Conservation (phyloP, 495 filamentous ascomycete species). For the Bacidia rubella region DNA sequence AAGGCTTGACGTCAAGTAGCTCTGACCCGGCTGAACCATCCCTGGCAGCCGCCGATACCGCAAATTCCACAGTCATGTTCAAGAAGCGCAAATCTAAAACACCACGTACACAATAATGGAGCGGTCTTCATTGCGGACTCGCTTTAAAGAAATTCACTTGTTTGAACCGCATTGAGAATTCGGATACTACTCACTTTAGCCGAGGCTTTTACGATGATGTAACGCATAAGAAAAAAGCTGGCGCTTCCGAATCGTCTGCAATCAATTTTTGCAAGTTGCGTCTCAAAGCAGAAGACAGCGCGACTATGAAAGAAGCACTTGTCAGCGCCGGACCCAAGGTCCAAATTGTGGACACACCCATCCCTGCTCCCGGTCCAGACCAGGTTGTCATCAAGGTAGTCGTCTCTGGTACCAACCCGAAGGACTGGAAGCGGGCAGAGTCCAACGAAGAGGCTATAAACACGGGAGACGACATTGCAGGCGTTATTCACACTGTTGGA, state of each 20-base stretch:
- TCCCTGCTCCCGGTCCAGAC: slow-evolving; percentile 44
- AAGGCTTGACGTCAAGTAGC: too few species aligned
- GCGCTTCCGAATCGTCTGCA: too few species aligned
- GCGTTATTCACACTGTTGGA: slow-evolving; percentile 50
- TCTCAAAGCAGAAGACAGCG: neutral
- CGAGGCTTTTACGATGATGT: neutral
- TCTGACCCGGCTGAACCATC: too few species aligned
- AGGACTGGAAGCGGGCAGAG: slow-evolving; percentile 52
- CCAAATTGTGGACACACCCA: slow-evolving; percentile 47
- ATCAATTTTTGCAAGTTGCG: too few species aligned
- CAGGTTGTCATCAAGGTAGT: slow-evolving; percentile 61
- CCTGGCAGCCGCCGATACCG: neutral
- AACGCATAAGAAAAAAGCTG: too few species aligned
- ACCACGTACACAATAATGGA: slow-evolving; percentile 38
- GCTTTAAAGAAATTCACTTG: too few species aligned
- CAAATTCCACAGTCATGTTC: slow-evolving; percentile 48
- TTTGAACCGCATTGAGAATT: too few species aligned
- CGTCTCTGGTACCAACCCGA: slow-evolving; percentile 60
- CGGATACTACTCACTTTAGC: neutral
- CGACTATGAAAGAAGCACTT: slow-evolving; percentile 52
- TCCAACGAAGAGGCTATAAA: slow-evolving; percentile 28
- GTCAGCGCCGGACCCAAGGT: slow-evolving; percentile 40
- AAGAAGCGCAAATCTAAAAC: slow-evolving; percentile 84
- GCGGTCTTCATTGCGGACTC: too few species aligned
- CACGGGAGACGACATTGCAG: slow-evolving; percentile 61